Evolutionary conservation across 805 yeast genomes (phyloP), one percentile per base, ranked within the genome.

Genomic region (Tetrapisispora phaffii): DNA sequence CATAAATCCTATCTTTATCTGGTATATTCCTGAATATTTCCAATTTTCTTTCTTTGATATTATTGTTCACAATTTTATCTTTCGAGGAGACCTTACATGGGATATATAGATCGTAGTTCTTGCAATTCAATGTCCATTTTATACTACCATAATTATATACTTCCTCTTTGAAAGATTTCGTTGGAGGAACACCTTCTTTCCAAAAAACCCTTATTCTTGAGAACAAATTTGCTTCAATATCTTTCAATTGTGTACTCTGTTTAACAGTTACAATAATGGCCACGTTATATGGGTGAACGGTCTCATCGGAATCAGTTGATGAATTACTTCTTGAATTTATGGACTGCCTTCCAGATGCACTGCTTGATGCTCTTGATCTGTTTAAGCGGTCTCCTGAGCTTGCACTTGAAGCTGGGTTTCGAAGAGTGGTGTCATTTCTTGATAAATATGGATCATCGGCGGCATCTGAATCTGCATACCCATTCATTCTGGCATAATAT

Each of bases 161-260:
- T 50, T 78, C 83, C 47, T 66, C 72, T 29, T 61, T 58, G 34
- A 66, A 67, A 4, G 65, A 46, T 44, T 70, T 70, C 42, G 71
- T 68, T 34, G 73, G 72, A 1, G 76, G 76, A 15, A 77, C 75
- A 10, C 76, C 76, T 32, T 69, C 64, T 4, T 76, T 76, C 83
- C 83, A 78, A 46, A 69, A 59, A 3, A 75, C 66, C 43, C 69
- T 65, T 7, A 72, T 68, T 4, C 61, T 48, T 1, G 79, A 69
- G 44, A 63, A 68, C 42, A 78, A 63, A 42, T 70, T 73, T 12
- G 74, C 53, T 34, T 62, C 60, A 29, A 77, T 54, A 33, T 62
- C 64, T 21, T 69, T 62, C 3, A 73, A 55, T 2, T 60, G 44
- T 1, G 70, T 64, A 32, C 69, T 72, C 42, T 68, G 71, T 21